These are phyloP conservation scores for Fraxinus americana DNA, from an alignment of 257 asterid genomes.

Conservation along the genomic window DNA sequence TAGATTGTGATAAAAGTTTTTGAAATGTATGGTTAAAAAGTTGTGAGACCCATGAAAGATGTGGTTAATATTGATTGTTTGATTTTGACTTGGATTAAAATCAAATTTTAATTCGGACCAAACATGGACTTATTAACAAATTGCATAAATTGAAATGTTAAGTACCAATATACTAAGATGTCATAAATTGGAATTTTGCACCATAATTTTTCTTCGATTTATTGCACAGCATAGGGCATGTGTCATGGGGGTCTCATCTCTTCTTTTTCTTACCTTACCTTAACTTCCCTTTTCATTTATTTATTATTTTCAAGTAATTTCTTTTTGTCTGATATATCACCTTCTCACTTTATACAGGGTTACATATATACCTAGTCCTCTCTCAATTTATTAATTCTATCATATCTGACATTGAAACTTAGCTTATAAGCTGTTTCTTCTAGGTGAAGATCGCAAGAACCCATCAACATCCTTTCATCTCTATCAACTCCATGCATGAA, in stretches of 20 bases:
- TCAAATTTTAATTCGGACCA: too few species aligned
- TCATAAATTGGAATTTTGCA: too few species aligned
- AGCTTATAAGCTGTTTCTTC: conserved; percentile 34
- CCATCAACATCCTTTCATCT: conserved; percentile 50
- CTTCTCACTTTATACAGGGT: not conserved
- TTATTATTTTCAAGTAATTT: conserved; percentile 26
- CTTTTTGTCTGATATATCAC: conserved; percentile 15
- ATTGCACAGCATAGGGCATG: not conserved
- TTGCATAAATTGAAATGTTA: too few species aligned
- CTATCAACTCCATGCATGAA: conserved; percentile 74
- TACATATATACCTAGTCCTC: conserved; percentile 11
- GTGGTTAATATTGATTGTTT: too few species aligned
- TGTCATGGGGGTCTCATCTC: conserved; percentile 7
- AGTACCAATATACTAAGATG: too few species aligned
- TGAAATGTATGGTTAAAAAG: too few species aligned
- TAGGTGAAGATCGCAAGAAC: conserved; percentile 80
- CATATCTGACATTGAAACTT: conserved; percentile 48
- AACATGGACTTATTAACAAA: too few species aligned
- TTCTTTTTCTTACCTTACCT: not conserved
- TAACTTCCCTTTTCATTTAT: conserved; percentile 25
- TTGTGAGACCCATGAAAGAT: too few species aligned
- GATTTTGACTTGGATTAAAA: too few species aligned
- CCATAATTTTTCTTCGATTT: too few species aligned
- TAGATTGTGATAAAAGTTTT: too few species aligned
- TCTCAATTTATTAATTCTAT: conserved; percentile 45